phyloP scores from a whole-genome alignment of 2,329 filamentous ascomycete genomes.

The Sporothrix mexicana region DNA sequence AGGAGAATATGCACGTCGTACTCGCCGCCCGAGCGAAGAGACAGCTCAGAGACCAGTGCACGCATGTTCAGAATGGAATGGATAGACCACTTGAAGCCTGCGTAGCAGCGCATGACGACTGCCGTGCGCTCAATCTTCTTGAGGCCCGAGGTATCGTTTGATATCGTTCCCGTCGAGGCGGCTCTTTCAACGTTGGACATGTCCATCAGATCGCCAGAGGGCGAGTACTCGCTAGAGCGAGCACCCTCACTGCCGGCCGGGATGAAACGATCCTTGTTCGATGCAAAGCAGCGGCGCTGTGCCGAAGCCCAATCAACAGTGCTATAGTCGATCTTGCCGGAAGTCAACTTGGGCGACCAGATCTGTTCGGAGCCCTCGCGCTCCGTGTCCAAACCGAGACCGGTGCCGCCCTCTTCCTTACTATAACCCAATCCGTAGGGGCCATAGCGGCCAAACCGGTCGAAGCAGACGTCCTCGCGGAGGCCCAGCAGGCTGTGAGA shows the following conservation, averaged over 20 bases:
- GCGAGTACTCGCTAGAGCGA: slow-evolving; percentile 22
- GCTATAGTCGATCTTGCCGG: slow-evolving; percentile 62
- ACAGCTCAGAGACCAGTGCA: slow-evolving; percentile 78
- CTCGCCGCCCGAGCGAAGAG: slow-evolving; percentile 78
- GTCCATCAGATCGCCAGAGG: slow-evolving; percentile 22
- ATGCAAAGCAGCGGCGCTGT: slow-evolving; percentile 59
- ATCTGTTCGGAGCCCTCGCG: slow-evolving; percentile 67
- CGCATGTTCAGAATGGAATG: slow-evolving; percentile 82
- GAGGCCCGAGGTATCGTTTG: slow-evolving; percentile 31
- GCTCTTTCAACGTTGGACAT: slow-evolving; percentile 34
- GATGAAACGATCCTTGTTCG: slow-evolving; percentile 68
- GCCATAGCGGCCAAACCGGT: slow-evolving; percentile 81
- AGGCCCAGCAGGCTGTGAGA: slow-evolving; percentile 77
- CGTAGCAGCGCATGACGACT: slow-evolving; percentile 80
- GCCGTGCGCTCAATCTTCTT: slow-evolving; percentile 67
- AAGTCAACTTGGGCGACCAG: slow-evolving; percentile 52
- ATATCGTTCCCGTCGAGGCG: background rate
- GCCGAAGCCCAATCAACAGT: slow-evolving; percentile 61
- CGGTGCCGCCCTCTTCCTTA: slow-evolving; percentile 71
- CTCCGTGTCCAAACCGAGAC: slow-evolving; percentile 75
- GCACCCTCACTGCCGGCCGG: slow-evolving; percentile 29
- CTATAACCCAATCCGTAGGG: slow-evolving; percentile 88
- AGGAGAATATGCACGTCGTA: slow-evolving; percentile 84
- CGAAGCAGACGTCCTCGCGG: slow-evolving; percentile 81
- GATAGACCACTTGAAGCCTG: slow-evolving; percentile 76